phyloP scores from a whole-genome alignment of 1,284 basidiomycete genomes.

The Trichosporon asahii region DNA sequence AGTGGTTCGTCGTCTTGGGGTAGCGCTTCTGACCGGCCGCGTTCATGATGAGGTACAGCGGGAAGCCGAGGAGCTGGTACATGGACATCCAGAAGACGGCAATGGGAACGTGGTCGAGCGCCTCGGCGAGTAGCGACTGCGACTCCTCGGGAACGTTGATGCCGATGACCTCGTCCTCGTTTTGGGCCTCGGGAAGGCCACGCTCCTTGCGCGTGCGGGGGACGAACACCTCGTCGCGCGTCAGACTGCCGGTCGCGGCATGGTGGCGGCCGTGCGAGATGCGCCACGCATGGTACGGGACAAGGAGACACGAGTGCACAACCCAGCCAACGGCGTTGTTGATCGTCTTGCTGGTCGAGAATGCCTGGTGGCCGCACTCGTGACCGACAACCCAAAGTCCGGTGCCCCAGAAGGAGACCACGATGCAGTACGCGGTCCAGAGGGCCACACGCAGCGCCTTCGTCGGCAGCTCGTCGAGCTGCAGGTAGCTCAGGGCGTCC shows the following conservation, averaged over 20 bases:
- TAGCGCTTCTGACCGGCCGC: constrained; percentile 85
- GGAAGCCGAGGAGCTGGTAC: constrained; percentile 81
- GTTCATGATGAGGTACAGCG: constrained; percentile 77
- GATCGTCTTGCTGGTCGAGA: constrained; percentile 84
- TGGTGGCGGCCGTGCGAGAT: constrained; percentile 97
- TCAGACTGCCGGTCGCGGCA: constrained; percentile 90
- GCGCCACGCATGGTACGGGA: constrained; percentile 97
- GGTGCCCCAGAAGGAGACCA: constrained; percentile 78
- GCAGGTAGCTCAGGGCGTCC: constrained; percentile 39
- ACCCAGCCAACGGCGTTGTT: constrained; percentile 95
- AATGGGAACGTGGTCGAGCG: constrained; percentile 88
- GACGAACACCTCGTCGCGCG: constrained; percentile 94
- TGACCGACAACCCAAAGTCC: constrained; percentile 88
- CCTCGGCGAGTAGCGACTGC: constrained; percentile 75
- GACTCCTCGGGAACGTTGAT: constrained; percentile 62
- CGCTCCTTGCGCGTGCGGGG: constrained; percentile 78
- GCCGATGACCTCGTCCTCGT: constrained; percentile 62
- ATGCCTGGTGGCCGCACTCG: constrained; percentile 91
- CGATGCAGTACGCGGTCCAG: constrained; percentile 78
- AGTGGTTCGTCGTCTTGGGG: constrained; percentile 76
- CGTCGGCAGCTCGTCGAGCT: constrained; percentile 42
- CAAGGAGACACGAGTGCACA: constrained; percentile 86
- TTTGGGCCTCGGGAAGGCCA: constrained; percentile 64
- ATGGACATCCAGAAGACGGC: constrained; percentile 62
- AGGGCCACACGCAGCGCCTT: constrained; percentile 64